phyloP scores from a whole-genome alignment of 2,329 filamentous ascomycete genomes.

The Chaetothyriales sp. region DNA sequence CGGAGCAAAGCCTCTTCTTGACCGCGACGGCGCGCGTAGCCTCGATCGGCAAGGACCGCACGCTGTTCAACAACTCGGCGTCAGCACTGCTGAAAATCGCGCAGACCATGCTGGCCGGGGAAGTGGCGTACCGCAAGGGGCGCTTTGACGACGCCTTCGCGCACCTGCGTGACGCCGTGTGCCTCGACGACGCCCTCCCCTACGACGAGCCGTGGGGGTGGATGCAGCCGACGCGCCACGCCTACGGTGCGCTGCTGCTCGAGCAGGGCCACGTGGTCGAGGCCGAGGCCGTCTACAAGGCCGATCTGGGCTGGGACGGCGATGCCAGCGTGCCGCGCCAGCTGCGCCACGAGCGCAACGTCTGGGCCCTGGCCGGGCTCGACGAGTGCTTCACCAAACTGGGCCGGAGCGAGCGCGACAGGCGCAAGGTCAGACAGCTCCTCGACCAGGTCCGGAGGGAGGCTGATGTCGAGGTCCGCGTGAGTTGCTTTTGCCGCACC shows the following conservation, averaged over 20 bases:
- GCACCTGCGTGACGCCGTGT: slow-evolving; percentile 44
- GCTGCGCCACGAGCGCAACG: slow-evolving; percentile 55
- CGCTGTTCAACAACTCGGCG: slow-evolving; percentile 56
- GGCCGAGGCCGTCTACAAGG: slow-evolving; percentile 44
- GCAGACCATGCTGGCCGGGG: slow-evolving; percentile 54
- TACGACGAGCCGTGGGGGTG: slow-evolving; percentile 69
- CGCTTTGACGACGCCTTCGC: slow-evolving; percentile 47
- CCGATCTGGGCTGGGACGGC: slow-evolving; percentile 45
- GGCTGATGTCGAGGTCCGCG: neutral
- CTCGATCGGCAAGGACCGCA: slow-evolving; percentile 44
- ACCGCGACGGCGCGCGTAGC: slow-evolving; percentile 29
- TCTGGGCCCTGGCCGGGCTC: slow-evolving; percentile 62
- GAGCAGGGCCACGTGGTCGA: slow-evolving; percentile 50
- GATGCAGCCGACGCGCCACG: slow-evolving; percentile 63
- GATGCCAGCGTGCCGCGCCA: slow-evolving; percentile 46
- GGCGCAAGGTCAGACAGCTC: neutral
- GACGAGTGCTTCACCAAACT: slow-evolving; percentile 53
- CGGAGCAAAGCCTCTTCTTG: slow-evolving; percentile 39
- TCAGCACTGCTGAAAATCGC: slow-evolving; percentile 50
- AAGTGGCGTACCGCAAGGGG: slow-evolving; percentile 54
- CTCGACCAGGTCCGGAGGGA: neutral
- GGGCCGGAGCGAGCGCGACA: slow-evolving; percentile 20
- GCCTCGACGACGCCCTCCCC: slow-evolving; percentile 47
- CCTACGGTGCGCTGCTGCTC: slow-evolving; percentile 54
- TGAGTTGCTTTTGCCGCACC: neutral